These are phyloP conservation scores for Fusarium caatingaense DNA, from an alignment of 2,329 filamentous ascomycete genomes.

Conservation along the genomic window DNA sequence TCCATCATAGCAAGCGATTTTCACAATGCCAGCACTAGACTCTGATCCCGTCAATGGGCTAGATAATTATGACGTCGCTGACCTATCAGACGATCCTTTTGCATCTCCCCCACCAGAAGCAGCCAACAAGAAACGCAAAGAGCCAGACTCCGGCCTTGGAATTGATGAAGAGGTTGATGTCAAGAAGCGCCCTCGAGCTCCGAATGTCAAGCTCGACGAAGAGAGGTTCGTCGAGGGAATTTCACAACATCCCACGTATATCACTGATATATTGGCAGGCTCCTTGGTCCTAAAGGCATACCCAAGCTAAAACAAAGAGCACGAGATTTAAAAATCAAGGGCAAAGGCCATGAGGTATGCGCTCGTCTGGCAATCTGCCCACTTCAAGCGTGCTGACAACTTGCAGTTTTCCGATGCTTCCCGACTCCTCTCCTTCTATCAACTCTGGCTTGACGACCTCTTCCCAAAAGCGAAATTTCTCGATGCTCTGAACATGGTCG, in stretches of 20 bases:
- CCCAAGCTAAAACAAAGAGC: conserved; percentile 81
- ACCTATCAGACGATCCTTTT: conserved; percentile 61
- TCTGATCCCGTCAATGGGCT: conserved; percentile 60
- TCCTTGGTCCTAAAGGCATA: conserved; percentile 87
- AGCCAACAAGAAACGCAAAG: conserved; percentile 61
- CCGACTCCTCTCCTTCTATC: conserved; percentile 87
- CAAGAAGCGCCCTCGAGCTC: conserved; percentile 76
- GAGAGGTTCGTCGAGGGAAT: conserved; percentile 62
- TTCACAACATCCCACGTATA: neutral
- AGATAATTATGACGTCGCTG: conserved; percentile 79
- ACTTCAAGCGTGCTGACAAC: neutral
- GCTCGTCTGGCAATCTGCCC: neutral
- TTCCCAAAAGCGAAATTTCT: conserved; percentile 95
- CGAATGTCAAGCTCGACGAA: conserved; percentile 89
- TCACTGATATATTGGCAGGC: conserved; percentile 56
- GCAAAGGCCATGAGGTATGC: conserved; percentile 89
- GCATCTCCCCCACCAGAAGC: conserved; percentile 57
- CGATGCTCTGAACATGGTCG: conserved; percentile 89
- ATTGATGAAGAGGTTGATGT: conserved; percentile 90
- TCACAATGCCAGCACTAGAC: conserved; percentile 38
- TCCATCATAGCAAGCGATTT: neutral
- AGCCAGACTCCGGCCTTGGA: conserved; percentile 69
- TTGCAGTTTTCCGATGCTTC: conserved; percentile 83
- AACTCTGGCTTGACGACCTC: conserved; percentile 95
- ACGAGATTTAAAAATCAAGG: conserved; percentile 81